phyloP scores from a whole-genome alignment of 2,329 filamentous ascomycete genomes.

The Escovopsis sp. region DNA sequence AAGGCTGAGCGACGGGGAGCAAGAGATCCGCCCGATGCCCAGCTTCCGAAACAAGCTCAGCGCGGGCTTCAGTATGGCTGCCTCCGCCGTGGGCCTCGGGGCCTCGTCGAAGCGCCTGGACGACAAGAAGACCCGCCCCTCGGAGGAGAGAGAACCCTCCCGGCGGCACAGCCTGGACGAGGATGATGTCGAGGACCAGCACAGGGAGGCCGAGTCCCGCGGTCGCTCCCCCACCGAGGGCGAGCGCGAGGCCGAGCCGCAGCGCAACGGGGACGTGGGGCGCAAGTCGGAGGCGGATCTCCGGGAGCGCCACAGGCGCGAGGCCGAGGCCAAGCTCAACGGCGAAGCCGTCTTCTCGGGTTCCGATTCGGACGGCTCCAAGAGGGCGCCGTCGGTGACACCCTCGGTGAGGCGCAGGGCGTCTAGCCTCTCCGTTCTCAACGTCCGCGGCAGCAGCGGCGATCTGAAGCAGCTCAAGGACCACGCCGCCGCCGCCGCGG shows the following conservation, averaged over 20 bases:
- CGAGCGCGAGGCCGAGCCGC: conserved; percentile 5
- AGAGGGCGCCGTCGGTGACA: conserved; percentile 10
- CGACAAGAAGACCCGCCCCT: conserved; percentile 21
- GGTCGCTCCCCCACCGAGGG: background rate
- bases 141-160: conserved; percentile 14
- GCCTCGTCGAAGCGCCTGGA: conserved; percentile 23
- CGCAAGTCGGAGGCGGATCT: conserved; percentile 7
- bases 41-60: conserved; percentile 34
- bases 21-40: conserved; percentile 21
- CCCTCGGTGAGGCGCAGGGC: conserved; percentile 22
- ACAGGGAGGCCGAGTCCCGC: conserved; percentile 2
- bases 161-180: conserved; percentile 18
- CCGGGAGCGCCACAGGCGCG: conserved; percentile 20
- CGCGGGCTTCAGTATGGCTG: conserved; percentile 32
- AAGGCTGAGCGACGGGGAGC: conserved; percentile 19
- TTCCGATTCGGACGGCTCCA: conserved; percentile 29
- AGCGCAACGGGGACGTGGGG: conserved; percentile 8
- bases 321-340: conserved; percentile 23
- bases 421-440: conserved; percentile 35
- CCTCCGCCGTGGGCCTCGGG: conserved; percentile 31
- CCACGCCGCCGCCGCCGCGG: conserved; percentile 30
- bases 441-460: conserved; percentile 24
- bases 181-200: conserved; percentile 2
- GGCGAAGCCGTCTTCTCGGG: conserved; percentile 20
- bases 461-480: conserved; percentile 35